Evolutionary conservation across 495 filamentous ascomycete species (phyloP).

Genomic region (Penicillium waksmanii): DNA sequence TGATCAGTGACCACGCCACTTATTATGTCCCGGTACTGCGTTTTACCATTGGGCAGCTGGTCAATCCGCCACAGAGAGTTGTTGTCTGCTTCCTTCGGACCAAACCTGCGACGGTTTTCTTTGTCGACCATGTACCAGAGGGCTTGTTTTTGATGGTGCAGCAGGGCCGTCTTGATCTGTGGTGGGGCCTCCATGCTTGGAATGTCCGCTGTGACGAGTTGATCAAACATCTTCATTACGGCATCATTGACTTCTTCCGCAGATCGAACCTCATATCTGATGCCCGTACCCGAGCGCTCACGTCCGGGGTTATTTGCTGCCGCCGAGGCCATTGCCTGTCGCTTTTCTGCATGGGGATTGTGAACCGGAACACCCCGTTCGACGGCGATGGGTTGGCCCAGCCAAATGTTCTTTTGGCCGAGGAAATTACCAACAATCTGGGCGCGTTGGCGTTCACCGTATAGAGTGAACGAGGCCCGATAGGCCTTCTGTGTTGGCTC

Average conservation of each 20-base stretch:
- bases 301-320: conserved; percentile 24
- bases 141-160: conserved; percentile 90
- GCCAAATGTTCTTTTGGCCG: conserved; percentile 63
- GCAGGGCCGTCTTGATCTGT: conserved; percentile 67
- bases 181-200: conserved; percentile 71
- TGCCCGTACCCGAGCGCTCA: conserved; percentile 24
- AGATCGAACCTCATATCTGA: conserved; percentile 62
- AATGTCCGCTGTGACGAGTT: conserved; percentile 72
- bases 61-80: conserved; percentile 76
- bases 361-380: conserved; percentile 66
- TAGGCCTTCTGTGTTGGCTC: conserved; percentile 54
- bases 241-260: conserved; percentile 84
- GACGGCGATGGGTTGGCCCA: conserved; percentile 64
- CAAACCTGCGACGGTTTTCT: conserved; percentile 65
- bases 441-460: conserved; percentile 72
- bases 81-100: conserved; percentile 57
- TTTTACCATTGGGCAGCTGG: conserved; percentile 53
- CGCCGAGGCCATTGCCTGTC: conserved; percentile 37
- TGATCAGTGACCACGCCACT: conserved; percentile 65
- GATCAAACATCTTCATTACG: conserved; percentile 86
- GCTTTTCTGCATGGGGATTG: conserved; percentile 67
- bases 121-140: conserved; percentile 86
- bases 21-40: conserved; percentile 77
- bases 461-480: conserved; percentile 71
- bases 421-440: conserved; percentile 66